A percentile compares a stretch with the other conserved stretches of the same genome.
Conservation (phyloP, 2,329 filamentous ascomycete genomes). For the Pseudodiploospora longispora region DNA sequence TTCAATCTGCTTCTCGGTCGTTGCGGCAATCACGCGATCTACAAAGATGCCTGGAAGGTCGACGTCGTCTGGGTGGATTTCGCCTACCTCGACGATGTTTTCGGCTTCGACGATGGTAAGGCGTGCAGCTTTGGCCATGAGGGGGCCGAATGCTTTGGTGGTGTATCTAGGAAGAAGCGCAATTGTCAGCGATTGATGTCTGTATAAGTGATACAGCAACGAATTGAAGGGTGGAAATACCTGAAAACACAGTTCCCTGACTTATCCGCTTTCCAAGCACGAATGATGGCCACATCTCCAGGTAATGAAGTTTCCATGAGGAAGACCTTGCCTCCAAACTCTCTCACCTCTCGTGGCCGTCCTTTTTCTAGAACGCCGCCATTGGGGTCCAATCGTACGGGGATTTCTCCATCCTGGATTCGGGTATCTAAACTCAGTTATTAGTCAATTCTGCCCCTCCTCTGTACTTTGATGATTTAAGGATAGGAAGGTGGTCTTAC, state of each 20-base stretch:
- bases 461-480: background rate
- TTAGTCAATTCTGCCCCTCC: slow-evolving; percentile 5
- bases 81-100: slow-evolving; percentile 68
- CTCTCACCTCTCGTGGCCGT: slow-evolving; percentile 58
- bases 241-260: slow-evolving; percentile 75
- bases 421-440: slow-evolving; percentile 43
- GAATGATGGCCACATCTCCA: slow-evolving; percentile 69
- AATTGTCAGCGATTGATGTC: no score
- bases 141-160: slow-evolving; percentile 64
- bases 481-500: slow-evolving; percentile 31
- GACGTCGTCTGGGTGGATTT: slow-evolving; percentile 64
- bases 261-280: slow-evolving; percentile 68
- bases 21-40: slow-evolving; percentile 70
- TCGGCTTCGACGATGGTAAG: slow-evolving; percentile 79
- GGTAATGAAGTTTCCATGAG: slow-evolving; percentile 70
- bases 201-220: no score
- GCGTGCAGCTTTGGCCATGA: slow-evolving; percentile 75
- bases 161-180: slow-evolving; percentile 55
- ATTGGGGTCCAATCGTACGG: slow-evolving; percentile 50
- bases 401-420: slow-evolving; percentile 60
- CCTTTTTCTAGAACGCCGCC: slow-evolving; percentile 57
- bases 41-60: slow-evolving; percentile 78
- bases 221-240: slow-evolving; percentile 22
- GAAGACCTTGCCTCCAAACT: slow-evolving; percentile 65
- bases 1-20: slow-evolving; percentile 64